phyloP scores from a whole-genome alignment of 176 grass and related monocot genomes.

The Leersia perrieri region DNA sequence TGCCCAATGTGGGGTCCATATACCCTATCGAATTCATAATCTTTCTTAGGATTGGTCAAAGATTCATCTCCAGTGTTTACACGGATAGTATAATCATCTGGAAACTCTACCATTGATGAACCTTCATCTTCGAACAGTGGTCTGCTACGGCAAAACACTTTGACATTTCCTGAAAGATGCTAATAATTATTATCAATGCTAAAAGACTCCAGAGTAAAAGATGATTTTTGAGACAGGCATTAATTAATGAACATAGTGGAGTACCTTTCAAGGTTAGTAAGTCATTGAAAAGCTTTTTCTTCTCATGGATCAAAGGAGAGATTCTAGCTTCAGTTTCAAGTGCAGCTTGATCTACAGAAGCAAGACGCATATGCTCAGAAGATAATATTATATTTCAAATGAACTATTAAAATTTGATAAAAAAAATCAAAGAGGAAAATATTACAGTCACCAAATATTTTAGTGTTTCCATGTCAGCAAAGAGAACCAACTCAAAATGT shows the following conservation, averaged over 20 bases:
- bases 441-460: no score
- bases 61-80: constrained; percentile 91
- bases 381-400: background rate
- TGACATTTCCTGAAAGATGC: constrained; percentile 78
- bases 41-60: constrained; percentile 87
- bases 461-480: background rate
- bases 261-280: constrained; percentile 89
- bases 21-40: constrained; percentile 96
- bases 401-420: no score
- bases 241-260: constrained; percentile 9
- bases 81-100: constrained; percentile 89
- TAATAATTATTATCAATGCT: constrained; percentile 22
- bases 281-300: constrained; percentile 93
- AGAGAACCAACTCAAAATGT: background rate
- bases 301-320: constrained; percentile 84
- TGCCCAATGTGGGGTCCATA: constrained; percentile 94
- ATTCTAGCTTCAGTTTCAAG: constrained; percentile 94
- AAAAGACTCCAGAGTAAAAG: constrained; percentile 24
- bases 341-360: constrained; percentile 85
- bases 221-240: constrained; percentile 9
- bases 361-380: constrained; percentile 25
- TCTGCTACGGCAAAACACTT: constrained; percentile 86
- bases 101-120: constrained; percentile 75
- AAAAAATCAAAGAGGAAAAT: no score
- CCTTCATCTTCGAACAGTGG: constrained; percentile 91